Evolutionary conservation across 106 monocot genomes (phyloP).

Genomic region (Apostasia shenzhenica): DNA sequence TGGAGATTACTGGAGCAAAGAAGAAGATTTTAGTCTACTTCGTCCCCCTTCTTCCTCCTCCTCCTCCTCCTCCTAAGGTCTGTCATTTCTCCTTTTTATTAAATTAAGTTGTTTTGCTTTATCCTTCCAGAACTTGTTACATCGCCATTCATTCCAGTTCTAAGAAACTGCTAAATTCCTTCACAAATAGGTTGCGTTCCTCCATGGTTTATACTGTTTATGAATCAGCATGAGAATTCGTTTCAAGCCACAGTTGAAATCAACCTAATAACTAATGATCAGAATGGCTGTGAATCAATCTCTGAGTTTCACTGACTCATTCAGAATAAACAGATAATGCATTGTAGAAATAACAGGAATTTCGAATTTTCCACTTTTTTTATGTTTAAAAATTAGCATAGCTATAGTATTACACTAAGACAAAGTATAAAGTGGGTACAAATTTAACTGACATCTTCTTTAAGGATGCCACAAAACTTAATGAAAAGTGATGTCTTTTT

Average conservation of each 20-base stretch:
- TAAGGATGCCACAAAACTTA: no score
- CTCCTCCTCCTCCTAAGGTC: not conserved
- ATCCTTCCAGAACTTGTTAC: not conserved
- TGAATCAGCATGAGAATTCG: not conserved
- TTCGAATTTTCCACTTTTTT: not conserved
- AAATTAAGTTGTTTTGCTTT: not conserved
- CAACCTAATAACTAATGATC: no score
- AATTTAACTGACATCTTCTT: no score
- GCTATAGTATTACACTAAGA: no score
- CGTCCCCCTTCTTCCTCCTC: not conserved
- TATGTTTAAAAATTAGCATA: no score
- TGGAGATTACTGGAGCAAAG: conserved; percentile 5
- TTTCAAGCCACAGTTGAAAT: not conserved
- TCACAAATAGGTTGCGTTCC: not conserved
- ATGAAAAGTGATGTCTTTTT: no score
- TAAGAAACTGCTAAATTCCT: not conserved
- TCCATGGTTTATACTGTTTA: not conserved
- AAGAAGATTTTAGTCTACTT: not conserved
- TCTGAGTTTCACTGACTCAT: no score
- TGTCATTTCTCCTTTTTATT: not conserved
- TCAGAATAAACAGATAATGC: no score
- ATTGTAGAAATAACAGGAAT: not conserved
- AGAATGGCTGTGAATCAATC: no score
- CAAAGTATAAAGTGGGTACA: no score
- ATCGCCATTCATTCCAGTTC: not conserved